Conservation (phyloP, 768 basidiomycete genomes). For the Pleurotus djamor region DNA sequence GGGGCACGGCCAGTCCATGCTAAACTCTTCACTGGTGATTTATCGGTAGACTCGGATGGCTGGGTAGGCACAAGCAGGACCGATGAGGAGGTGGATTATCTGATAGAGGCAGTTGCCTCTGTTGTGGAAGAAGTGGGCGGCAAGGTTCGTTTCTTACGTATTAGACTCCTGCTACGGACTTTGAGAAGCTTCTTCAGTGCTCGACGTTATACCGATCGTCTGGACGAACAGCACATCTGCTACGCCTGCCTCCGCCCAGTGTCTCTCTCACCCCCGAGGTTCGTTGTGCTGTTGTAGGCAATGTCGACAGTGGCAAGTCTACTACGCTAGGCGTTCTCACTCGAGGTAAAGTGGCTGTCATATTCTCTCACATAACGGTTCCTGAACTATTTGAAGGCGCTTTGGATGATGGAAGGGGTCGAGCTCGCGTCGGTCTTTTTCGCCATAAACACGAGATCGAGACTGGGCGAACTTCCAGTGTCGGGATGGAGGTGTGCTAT, state of each 20-base stretch:
- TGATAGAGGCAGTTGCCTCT: constrained; percentile 41
- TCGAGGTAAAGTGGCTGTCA: constrained; percentile 51
- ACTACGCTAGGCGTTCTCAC: constrained; percentile 95
- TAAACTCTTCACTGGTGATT: constrained; percentile 53
- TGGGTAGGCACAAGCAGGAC: constrained; percentile 57
- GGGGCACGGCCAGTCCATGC: constrained; percentile 63
- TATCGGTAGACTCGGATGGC: constrained; percentile 40
- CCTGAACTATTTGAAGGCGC: constrained; percentile 40
- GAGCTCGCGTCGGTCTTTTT: constrained; percentile 86
- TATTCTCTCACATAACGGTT: not conserved
- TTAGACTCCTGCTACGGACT: too few relatives aligned
- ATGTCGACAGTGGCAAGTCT: constrained; percentile 92
- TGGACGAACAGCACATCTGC: constrained; percentile 52
- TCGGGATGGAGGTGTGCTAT: constrained; percentile 89
- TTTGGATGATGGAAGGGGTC: constrained; percentile 79
- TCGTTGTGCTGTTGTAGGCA: constrained; percentile 94
- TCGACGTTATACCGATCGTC: not conserved
- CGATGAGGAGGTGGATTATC: constrained; percentile 45
- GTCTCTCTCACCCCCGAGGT: constrained; percentile 87
- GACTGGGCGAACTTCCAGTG: constrained; percentile 91
- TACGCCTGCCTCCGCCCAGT: constrained; percentile 74
- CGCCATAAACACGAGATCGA: constrained; percentile 98
- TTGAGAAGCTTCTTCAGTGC: not conserved
- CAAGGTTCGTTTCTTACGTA: constrained; percentile 43
- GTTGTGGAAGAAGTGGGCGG: constrained; percentile 78